A percentile compares a stretch with the other conserved stretches of the same genome.
phyloP scores from a whole-genome alignment of 306 rosid species.

The Prunus campanulata region DNA sequence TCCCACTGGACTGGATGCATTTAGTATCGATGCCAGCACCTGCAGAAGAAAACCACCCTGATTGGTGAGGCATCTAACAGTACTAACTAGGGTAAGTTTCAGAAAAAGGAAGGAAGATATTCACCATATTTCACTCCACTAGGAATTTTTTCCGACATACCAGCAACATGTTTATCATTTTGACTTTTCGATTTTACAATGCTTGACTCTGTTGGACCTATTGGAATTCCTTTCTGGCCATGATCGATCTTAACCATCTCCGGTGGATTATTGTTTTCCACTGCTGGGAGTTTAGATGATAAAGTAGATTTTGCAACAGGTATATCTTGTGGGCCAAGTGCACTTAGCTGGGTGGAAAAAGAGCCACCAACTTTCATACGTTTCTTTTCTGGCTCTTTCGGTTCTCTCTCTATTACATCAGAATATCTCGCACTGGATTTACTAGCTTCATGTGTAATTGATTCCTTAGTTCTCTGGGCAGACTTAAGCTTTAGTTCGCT shows the following conservation, averaged over 20 bases:
- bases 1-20: constrained; percentile 44
- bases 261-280: constrained; percentile 26
- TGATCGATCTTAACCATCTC: constrained; percentile 35
- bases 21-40: constrained; percentile 41
- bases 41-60: constrained; percentile 36
- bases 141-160: constrained; percentile 46
- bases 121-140: constrained; percentile 51
- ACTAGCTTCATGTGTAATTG: constrained; percentile 33
- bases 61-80: constrained; percentile 12
- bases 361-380: constrained; percentile 57
- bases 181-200: constrained; percentile 32
- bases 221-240: constrained; percentile 38
- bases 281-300: constrained; percentile 42
- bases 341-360: constrained; percentile 31
- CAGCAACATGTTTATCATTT: constrained; percentile 41
- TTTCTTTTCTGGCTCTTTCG: constrained; percentile 64
- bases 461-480: constrained; percentile 65
- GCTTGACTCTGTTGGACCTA: constrained; percentile 43
- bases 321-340: constrained; percentile 37
- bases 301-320: constrained; percentile 34
- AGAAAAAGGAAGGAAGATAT: constrained; percentile 25
- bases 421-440: constrained; percentile 35
- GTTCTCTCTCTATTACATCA: constrained; percentile 40
- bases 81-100: background rate
- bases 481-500: constrained; percentile 77